Evolutionary conservation across 208 protist species (phyloP).

Genomic region (Leishmania braziliensis): DNA sequence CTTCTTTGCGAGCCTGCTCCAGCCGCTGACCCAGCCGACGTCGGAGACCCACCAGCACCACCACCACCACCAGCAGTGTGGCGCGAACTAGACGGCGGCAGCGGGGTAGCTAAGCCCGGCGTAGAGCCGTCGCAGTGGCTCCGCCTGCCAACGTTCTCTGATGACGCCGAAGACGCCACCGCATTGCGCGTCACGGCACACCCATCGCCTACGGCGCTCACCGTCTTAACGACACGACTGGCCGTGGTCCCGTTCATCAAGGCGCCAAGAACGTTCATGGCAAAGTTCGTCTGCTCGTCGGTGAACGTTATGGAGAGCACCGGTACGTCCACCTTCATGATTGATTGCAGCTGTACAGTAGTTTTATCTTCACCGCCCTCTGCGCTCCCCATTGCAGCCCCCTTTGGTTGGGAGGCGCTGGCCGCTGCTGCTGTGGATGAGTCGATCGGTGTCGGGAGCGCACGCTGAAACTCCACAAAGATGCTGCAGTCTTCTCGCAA

Average conservation of each 20-base stretch:
- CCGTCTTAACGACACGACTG: not conserved
- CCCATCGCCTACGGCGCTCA: not conserved
- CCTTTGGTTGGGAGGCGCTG: not conserved
- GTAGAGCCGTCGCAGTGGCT: not conserved
- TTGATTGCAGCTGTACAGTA: constrained; percentile 12
- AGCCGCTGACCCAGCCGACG: not conserved
- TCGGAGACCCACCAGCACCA: not conserved
- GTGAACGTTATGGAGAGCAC: constrained; percentile 38
- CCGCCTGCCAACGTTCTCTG: not conserved
- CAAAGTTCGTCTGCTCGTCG: constrained; percentile 51
- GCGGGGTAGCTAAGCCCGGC: not conserved
- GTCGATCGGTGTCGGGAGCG: constrained; percentile 9
- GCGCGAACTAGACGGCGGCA: not conserved
- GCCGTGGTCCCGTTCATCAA: constrained; percentile 32
- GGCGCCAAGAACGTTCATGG: constrained; percentile 69
- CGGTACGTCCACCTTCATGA: constrained; percentile 34
- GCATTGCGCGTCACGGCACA: not conserved
- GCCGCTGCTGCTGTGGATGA: not conserved
- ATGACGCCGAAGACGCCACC: not conserved
- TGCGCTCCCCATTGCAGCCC: not conserved
- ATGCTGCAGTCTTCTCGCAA: constrained; percentile 51
- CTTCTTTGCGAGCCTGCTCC: not conserved
- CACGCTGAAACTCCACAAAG: constrained; percentile 30
- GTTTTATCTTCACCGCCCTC: constrained; percentile 1
- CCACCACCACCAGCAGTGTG: not conserved